These are phyloP conservation scores for Pythium rishiriense DNA, from an alignment of 352 stramenopile species.

Conservation along the genomic window DNA sequence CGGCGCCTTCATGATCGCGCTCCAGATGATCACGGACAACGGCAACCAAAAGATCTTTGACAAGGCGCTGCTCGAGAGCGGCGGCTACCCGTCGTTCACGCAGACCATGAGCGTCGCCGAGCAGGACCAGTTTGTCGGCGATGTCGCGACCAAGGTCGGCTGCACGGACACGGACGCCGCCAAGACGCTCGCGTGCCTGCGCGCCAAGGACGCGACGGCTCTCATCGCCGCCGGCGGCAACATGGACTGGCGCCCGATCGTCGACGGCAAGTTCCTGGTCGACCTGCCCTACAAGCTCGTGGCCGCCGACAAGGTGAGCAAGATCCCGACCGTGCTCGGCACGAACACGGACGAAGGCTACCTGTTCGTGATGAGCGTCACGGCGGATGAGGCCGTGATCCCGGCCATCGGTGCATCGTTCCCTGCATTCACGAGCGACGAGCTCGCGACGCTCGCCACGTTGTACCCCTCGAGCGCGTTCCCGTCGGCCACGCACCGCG, in stretches of 20 bases:
- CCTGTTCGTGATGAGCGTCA: not conserved
- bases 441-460: not conserved
- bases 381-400: not conserved
- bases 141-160: not conserved
- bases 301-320: constrained; percentile 12
- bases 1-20: constrained; percentile 9
- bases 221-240: not conserved
- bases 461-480: constrained; percentile 13
- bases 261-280: constrained; percentile 5
- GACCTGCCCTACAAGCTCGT: constrained; percentile 7
- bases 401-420: not conserved
- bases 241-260: constrained; percentile 9
- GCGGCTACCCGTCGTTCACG: constrained; percentile 5
- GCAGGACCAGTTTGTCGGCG: not conserved
- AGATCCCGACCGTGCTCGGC: constrained; percentile 9
- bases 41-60: constrained; percentile 19
- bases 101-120: constrained; percentile 7
- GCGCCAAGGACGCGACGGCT: not conserved
- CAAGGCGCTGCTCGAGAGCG: constrained; percentile 12
- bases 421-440: not conserved
- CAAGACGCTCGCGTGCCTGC: constrained; percentile 2
- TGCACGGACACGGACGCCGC: constrained; percentile 1
- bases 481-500: not conserved
- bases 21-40: constrained; percentile 6
- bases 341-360: constrained; percentile 21